These are phyloP conservation scores for Claviceps paspali DNA, from an alignment of 2,329 filamentous ascomycete species.

Conservation along the genomic window DNA sequence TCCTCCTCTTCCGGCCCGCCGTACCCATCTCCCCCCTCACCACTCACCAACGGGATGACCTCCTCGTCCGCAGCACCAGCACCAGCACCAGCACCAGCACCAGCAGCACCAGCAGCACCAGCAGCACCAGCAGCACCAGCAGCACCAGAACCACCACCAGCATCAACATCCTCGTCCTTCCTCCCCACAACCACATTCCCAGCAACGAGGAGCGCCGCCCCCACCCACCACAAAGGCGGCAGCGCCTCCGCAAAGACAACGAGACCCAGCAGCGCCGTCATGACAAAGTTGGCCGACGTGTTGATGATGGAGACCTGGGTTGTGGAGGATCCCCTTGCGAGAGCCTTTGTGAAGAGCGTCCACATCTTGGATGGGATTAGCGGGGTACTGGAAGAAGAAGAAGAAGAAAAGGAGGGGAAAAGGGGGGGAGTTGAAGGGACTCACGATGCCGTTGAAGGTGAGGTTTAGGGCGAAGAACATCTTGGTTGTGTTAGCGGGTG, in stretches of 20 bases:
- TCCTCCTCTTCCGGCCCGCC: constrained; percentile 12
- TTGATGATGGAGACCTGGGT: constrained; percentile 73
- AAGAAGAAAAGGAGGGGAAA: not conserved
- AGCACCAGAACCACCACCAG: no score
- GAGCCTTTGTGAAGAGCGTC: constrained; percentile 65
- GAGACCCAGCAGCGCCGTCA: constrained; percentile 57
- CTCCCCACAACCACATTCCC: constrained; percentile 67
- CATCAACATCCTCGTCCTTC: constrained; percentile 45
- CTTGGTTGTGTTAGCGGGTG: no score
- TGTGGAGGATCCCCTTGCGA: constrained; percentile 59
- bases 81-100: no score
- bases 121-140: no score
- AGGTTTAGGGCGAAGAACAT: constrained; percentile 63
- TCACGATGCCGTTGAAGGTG: constrained; percentile 54
- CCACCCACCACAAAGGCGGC: constrained; percentile 62
- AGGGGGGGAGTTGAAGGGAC: constrained; percentile 13
- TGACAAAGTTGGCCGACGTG: constrained; percentile 66
- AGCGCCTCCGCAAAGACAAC: constrained; percentile 57
- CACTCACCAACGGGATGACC: no score
- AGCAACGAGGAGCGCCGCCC: constrained; percentile 54
- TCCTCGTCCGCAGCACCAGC: constrained; percentile 3
- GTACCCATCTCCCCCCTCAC: constrained; percentile 6
- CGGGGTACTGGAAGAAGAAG: no score
- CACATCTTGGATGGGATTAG: constrained; percentile 45
- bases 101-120: no score